A percentile compares a stretch with the other conserved stretches of the same genome.
phyloP scores from a whole-genome alignment of 192 early-diverging fungal genomes.

The Spizellomyces sp. region DNA sequence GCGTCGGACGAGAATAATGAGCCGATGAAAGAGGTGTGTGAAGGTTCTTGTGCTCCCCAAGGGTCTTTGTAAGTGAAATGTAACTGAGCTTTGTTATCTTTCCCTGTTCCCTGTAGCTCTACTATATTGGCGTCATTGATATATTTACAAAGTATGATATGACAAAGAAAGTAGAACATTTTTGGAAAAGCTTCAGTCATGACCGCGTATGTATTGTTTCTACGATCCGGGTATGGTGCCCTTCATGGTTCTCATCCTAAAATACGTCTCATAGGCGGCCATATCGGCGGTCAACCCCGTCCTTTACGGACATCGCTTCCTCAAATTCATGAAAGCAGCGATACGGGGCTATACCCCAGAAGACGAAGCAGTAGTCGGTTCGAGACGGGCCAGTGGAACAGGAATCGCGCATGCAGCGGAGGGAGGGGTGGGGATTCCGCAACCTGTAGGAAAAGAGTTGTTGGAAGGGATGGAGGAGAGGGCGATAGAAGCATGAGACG shows the following conservation, averaged over 20 bases:
- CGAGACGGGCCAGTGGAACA: neutral
- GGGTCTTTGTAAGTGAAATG: neutral
- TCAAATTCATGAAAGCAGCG: conserved; percentile 76
- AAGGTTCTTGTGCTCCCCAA: no score
- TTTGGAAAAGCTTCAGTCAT: conserved; percentile 81
- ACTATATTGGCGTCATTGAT: conserved; percentile 97
- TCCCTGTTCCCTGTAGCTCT: conserved; percentile 50
- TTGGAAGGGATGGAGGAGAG: conserved; percentile 6
- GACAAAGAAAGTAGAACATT: conserved; percentile 85
- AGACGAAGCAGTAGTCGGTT: conserved; percentile 22
- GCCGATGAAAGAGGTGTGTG: conserved; percentile 53
- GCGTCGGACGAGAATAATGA: conserved; percentile 74
- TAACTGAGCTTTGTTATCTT: neutral
- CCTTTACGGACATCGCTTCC: conserved; percentile 87
- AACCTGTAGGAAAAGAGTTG: neutral
- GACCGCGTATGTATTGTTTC: conserved; percentile 59
- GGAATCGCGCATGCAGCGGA: neutral
- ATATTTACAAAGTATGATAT: conserved; percentile 94
- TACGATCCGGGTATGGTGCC: neutral
- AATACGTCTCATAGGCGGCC: conserved; percentile 7
- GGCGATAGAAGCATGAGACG: neutral
- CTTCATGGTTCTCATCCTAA: neutral
- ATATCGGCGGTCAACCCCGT: conserved; percentile 85
- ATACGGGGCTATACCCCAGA: conserved; percentile 33
- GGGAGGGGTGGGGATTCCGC: neutral